Base-by-base conservation (phyloP, 352 stramenopile species). In the Blastocystis sp. region DNA sequence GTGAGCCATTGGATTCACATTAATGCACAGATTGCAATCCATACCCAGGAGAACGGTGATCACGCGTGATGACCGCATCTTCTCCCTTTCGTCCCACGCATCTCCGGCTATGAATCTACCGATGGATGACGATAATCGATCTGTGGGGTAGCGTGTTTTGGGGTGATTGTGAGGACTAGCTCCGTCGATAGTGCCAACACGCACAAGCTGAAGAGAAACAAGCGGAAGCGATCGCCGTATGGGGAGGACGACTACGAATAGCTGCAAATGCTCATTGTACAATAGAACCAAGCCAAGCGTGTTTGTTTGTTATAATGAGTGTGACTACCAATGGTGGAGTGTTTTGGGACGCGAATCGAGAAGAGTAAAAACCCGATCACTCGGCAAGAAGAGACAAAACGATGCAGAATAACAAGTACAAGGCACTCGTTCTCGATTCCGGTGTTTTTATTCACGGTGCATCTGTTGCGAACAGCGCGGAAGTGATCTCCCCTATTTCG, bases 221-320 rank as follows among this genome's bases (percentile, higher is more conserved):
- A 84, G 21, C 68, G 69, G 74, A 84, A 84, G 61, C 64, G 65
- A 24, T 70, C 59, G 10, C 42, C 65, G 10, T 84, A 84, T 69
- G 74, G 74, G 43, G 74, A 84, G 54, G 74, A 84, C 69, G 74
- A 84, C 48, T 84, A 84, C 28, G 74, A 84, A 38, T 84, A 69
- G 38, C 6, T 7, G 6, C 6, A 14, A 14, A 17, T 57, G 6
- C 48, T 7, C 6, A 17, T 57, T 57, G 48, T 57, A 57, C 48
- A 17, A 57, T 57, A 57, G 6, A 17, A 34, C 28, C 28, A 34
- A 34, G 28, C 28, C 28, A 34, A 34, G 28, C 28, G 28, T 34
- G 6, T 14, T 14, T 57, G 48, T 57, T 57, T 57, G 48, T 57
- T 57, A 7, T 7, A 57, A 7, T 17, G 14, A 14, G 6, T 57